Conservation (phyloP, 306 rosid species). For the Quercus rubra region DNA sequence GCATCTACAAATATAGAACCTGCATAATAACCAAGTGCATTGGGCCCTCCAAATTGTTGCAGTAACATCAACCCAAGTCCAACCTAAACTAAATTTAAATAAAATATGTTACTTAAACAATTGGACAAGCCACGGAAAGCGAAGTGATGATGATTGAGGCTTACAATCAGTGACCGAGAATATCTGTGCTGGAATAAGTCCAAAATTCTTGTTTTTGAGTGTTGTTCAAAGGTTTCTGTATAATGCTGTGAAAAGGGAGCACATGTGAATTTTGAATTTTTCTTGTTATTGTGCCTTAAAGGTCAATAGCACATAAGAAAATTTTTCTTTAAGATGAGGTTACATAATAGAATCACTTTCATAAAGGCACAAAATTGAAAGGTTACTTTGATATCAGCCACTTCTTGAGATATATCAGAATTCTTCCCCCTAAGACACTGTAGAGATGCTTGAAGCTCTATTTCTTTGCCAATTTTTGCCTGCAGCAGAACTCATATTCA, state of each 20-base stretch:
- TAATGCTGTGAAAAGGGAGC: slow-evolving; percentile 45
- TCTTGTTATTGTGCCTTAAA: too few relatives aligned
- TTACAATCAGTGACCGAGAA: slow-evolving; percentile 65
- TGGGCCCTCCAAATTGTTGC: slow-evolving; percentile 87
- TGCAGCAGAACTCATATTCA: slow-evolving; percentile 17
- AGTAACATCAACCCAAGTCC: slow-evolving; percentile 84
- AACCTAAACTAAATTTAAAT: slow-evolving; percentile 38
- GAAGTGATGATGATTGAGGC: slow-evolving; percentile 11
- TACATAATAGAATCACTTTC: not conserved
- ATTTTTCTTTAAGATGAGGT: not conserved
- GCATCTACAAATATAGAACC: slow-evolving; percentile 68
- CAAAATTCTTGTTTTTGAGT: slow-evolving; percentile 46
- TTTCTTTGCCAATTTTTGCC: slow-evolving; percentile 57
- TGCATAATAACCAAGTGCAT: slow-evolving; percentile 68
- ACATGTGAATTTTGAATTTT: too few relatives aligned
- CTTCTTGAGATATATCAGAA: slow-evolving; percentile 59
- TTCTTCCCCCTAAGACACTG: slow-evolving; percentile 61
- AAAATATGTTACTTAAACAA: not conserved
- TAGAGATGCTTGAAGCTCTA: slow-evolving; percentile 54
- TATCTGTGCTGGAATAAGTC: slow-evolving; percentile 65
- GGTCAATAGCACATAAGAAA: too few relatives aligned
- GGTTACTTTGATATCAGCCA: slow-evolving; percentile 62
- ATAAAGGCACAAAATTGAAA: not conserved
- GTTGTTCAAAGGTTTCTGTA: slow-evolving; percentile 53
- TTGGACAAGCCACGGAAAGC: not conserved